Evolutionary conservation across 257 asterid genomes (phyloP).

Genomic region (Gentiana macrophylla): DNA sequence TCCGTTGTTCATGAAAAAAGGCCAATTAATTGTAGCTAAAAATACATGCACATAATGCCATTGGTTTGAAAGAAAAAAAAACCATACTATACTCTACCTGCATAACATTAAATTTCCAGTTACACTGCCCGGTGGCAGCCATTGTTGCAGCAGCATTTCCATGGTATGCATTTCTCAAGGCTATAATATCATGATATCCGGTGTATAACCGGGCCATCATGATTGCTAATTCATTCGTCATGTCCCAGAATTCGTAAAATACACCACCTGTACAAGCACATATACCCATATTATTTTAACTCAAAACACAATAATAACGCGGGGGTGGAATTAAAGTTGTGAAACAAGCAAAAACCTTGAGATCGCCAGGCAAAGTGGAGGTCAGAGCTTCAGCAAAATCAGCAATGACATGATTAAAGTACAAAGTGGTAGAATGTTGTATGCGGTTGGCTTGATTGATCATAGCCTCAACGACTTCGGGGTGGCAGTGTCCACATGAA

Average conservation of each 20-base stretch:
- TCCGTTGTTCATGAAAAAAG: not conserved
- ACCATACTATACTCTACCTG: slow-evolving; percentile 28
- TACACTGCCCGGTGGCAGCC: slow-evolving; percentile 66
- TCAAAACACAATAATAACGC: not conserved
- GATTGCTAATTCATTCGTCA: slow-evolving; percentile 72
- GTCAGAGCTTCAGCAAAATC: slow-evolving; percentile 76
- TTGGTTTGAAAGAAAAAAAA: too few relatives aligned
- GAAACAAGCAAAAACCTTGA: slow-evolving; percentile 30
- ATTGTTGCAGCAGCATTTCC: slow-evolving; percentile 66
- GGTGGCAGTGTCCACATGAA: slow-evolving; percentile 77
- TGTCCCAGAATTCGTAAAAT: slow-evolving; percentile 75
- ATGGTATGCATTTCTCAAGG: slow-evolving; percentile 65
- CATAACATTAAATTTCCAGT: slow-evolving; percentile 62
- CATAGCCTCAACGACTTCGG: slow-evolving; percentile 60
- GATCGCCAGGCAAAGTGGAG: slow-evolving; percentile 61
- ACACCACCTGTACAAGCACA: slow-evolving; percentile 36
- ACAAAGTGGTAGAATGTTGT: slow-evolving; percentile 58
- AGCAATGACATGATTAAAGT: slow-evolving; percentile 51
- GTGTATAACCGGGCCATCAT: slow-evolving; percentile 68
- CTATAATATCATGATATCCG: slow-evolving; percentile 45
- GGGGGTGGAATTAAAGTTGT: not conserved
- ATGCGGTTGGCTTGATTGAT: slow-evolving; percentile 38
- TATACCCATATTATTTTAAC: not conserved
- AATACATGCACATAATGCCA: not conserved
- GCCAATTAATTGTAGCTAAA: too few relatives aligned